Conservation (phyloP, 1,139 yeast genomes). For the Geotrichum aggregatum region DNA sequence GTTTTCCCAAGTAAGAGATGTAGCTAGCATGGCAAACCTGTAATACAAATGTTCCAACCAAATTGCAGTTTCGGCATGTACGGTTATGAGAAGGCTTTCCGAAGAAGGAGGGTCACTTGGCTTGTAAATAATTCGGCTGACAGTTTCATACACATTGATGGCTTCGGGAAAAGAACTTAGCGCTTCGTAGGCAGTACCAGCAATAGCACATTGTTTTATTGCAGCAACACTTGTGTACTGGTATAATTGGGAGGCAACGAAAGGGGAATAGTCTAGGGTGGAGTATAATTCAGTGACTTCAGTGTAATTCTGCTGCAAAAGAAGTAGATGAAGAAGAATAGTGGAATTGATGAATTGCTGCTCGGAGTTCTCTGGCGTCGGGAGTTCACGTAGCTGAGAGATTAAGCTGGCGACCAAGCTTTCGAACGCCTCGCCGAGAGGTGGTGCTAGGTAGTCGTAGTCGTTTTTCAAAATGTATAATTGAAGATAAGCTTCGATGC, state of each 20-base stretch:
- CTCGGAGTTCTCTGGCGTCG: conserved; percentile 17
- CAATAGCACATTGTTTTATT: conserved; percentile 29
- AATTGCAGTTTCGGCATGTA: conserved; percentile 25
- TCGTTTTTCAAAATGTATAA: conserved; percentile 3
- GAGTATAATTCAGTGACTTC: conserved; percentile 23
- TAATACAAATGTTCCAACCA: conserved; percentile 31
- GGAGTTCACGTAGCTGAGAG: conserved; percentile 7
- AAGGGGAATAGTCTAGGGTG: conserved; percentile 3
- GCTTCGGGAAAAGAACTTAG: conserved; percentile 28
- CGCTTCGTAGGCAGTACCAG: conserved; percentile 32
- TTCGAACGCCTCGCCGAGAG: conserved; percentile 6
- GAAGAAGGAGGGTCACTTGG: no score
- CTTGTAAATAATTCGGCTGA: conserved; percentile 15
- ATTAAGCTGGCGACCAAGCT: conserved; percentile 5
- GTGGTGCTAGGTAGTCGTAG: conserved; percentile 15
- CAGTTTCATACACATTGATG: conserved; percentile 25
- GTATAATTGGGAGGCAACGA: neutral
- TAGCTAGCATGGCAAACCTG: conserved; percentile 27
- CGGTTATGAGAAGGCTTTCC: conserved; percentile 4
- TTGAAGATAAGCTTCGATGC: conserved; percentile 16
- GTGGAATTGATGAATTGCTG: conserved; percentile 25
- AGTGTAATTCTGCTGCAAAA: conserved; percentile 24
- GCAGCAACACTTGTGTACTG: conserved; percentile 27
- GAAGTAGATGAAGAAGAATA: conserved; percentile 26
- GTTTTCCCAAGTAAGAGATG: conserved; percentile 21